These are phyloP conservation scores for Platanthera guangdongensis DNA, from an alignment of 106 monocot species.

Conservation along the genomic window DNA sequence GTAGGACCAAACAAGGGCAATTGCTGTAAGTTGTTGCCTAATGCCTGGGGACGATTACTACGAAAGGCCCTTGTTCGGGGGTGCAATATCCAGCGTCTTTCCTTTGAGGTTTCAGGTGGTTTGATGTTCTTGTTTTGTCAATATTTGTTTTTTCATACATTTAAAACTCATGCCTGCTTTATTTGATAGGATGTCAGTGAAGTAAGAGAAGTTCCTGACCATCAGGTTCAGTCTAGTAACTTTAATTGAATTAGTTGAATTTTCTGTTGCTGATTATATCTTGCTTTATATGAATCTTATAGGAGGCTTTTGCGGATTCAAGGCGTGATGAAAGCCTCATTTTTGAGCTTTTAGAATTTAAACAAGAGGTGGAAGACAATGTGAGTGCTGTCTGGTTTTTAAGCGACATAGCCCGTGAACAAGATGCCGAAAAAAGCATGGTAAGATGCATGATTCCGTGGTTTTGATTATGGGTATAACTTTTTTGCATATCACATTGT, in stretches of 20 bases:
- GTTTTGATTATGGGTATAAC: no score
- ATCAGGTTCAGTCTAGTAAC: slow-evolving; percentile 43
- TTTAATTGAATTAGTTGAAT: neutral
- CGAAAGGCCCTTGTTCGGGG: slow-evolving; percentile 66
- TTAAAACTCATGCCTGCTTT: neutral
- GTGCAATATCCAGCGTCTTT: slow-evolving; percentile 61
- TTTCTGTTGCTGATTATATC: neutral
- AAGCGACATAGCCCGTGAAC: slow-evolving; percentile 64
- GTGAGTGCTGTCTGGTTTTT: slow-evolving; percentile 79
- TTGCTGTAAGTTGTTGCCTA: neutral
- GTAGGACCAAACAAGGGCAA: no score
- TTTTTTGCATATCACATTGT: no score
- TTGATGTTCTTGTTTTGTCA: neutral
- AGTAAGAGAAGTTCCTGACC: slow-evolving; percentile 69
- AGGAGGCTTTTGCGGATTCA: slow-evolving; percentile 83
- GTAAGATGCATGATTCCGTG: slow-evolving; percentile 14
- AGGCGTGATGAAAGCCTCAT: slow-evolving; percentile 78
- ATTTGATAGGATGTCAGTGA: slow-evolving; percentile 66
- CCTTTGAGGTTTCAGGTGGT: slow-evolving; percentile 70
- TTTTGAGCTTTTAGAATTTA: slow-evolving; percentile 76
- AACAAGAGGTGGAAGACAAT: slow-evolving; percentile 58
- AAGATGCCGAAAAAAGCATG: slow-evolving; percentile 61
- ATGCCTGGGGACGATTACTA: slow-evolving; percentile 6
- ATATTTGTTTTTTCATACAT: neutral
- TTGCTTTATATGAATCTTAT: neutral